These are phyloP conservation scores for Vararia minispora DNA, from an alignment of 768 basidiomycete species.

Conservation along the genomic window DNA sequence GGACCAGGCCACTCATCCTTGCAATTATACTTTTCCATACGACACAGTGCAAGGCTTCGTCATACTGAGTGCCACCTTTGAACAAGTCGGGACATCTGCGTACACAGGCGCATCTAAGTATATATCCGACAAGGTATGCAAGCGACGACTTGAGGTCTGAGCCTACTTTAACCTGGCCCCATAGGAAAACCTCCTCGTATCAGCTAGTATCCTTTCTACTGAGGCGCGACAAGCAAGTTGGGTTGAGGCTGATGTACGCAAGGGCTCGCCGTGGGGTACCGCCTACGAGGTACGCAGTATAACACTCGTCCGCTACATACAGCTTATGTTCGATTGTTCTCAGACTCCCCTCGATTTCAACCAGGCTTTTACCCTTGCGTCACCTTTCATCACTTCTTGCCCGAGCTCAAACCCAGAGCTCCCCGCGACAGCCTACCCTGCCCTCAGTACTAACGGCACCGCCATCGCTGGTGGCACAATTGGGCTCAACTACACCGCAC, in stretches of 20 bases:
- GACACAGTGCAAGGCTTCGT: conserved; percentile 33
- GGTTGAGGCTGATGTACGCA: conserved; percentile 30
- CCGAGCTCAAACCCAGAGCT: conserved; percentile 36
- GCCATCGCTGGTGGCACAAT: conserved; percentile 23
- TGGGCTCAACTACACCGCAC: conserved; percentile 15
- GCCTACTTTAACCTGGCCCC: neutral
- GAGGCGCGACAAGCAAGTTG: conserved; percentile 45
- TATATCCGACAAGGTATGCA: conserved; percentile 23
- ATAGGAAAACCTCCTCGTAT: neutral
- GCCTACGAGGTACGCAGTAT: conserved; percentile 27
- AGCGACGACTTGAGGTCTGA: conserved; percentile 7
- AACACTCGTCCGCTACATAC: neutral
- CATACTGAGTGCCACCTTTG: conserved; percentile 33
- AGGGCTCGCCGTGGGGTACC: conserved; percentile 33
- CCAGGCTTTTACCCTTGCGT: conserved; percentile 37
- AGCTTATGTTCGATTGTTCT: neutral
- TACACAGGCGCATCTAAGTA: conserved; percentile 44
- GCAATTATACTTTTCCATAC: conserved; percentile 51
- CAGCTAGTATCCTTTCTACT: conserved; percentile 34
- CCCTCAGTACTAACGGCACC: conserved; percentile 23
- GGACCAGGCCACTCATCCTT: conserved; percentile 34
- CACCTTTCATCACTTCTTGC: conserved; percentile 35
- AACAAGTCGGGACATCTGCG: conserved; percentile 43
- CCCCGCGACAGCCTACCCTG: conserved; percentile 38
- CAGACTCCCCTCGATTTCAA: conserved; percentile 16